Base-by-base conservation (phyloP, 352 stramenopile species). In the Poterioochromonas sp. region DNA sequence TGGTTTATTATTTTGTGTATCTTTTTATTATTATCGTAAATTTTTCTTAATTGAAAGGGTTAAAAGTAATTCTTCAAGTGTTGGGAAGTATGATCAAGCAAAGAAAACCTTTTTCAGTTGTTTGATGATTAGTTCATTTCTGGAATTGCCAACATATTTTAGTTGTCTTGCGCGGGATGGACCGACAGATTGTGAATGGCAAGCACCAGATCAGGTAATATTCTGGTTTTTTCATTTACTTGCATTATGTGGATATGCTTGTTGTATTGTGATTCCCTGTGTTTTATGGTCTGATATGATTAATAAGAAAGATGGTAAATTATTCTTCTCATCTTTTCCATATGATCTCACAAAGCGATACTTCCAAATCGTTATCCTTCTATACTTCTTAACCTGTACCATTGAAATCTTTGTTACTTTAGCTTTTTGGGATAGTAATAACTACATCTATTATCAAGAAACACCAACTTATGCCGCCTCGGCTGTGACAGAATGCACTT, bases 271-370 rank as follows among this genome's bases (percentile, higher is more conserved):
- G 11, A 68, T 68, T 34, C 58, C 58, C 5, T 35, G 15, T 35
- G 11, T 68, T 11, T 20, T 68, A 26, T 68, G 58, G 58, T 68
- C 58, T 15, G 58, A 68, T 40, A 68, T 68, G 15, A 68, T 68
- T 20, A 68, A 68, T 40, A 37, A 37, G 58, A 35, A 68, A 8
- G 29, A 68, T 26, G 29, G 29, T 26, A 68, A 15, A 40, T 40
- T 34, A 20, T 68, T 68, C 29, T 26, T 26, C 15, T 58, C 47
- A 26, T 26, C 15, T 15, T 58, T 26, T 58, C 47, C 47, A 26
- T 15, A 26, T 15, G 47, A 58, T 26, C 15, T 26, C 15, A 58
- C 47, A 26, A 58, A 58, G 47, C 47, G 47, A 15, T 26, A 26
- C 15, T 58, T 58, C 47, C 47, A 58, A 26, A 26, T 58, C 15